Percentiles rank a stretch among this genome's conserved stretches.
Conservation (phyloP, 768 basidiomycete genomes). For the Pleurotus citrinopileatus region DNA sequence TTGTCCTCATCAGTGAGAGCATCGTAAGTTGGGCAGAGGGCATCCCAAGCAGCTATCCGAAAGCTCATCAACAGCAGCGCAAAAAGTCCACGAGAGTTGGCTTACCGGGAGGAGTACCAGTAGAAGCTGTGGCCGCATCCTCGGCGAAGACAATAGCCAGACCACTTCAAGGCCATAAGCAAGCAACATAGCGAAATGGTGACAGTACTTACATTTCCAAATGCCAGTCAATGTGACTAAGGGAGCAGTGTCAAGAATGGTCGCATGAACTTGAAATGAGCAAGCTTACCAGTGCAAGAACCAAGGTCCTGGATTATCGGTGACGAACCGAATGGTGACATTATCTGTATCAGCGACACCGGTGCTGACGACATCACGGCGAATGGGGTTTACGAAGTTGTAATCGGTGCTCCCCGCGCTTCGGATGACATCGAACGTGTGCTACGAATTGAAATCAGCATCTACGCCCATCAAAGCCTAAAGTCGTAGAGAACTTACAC, state of each 20-base stretch:
- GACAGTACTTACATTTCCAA: conserved; percentile 30
- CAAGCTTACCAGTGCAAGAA: conserved; percentile 27
- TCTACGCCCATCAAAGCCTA: neutral
- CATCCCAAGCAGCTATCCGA: conserved; percentile 21
- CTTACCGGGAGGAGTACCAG: conserved; percentile 19
- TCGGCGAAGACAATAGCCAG: conserved; percentile 28
- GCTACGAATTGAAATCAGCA: conserved; percentile 18
- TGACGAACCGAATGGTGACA: conserved; percentile 46
- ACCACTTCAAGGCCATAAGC: conserved; percentile 11
- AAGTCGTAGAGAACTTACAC: conserved; percentile 22
- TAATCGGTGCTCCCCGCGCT: conserved; percentile 33
- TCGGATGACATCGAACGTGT: conserved; percentile 38
- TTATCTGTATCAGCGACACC: conserved; percentile 29
- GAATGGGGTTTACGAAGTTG: conserved; percentile 39
- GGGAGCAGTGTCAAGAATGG: neutral
- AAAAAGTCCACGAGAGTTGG: neutral
- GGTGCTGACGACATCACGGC: conserved; percentile 31
- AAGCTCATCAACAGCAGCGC: neutral
- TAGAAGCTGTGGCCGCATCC: conserved; percentile 12
- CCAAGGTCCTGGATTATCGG: conserved; percentile 53
- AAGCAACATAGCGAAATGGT: neutral
- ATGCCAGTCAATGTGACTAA: conserved; percentile 55
- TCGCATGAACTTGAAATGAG: neutral
- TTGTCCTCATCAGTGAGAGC: conserved; percentile 4
- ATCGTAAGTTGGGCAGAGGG: conserved; percentile 28